Conservation (phyloP, 257 asterid species). For the Sherardia arvensis region DNA sequence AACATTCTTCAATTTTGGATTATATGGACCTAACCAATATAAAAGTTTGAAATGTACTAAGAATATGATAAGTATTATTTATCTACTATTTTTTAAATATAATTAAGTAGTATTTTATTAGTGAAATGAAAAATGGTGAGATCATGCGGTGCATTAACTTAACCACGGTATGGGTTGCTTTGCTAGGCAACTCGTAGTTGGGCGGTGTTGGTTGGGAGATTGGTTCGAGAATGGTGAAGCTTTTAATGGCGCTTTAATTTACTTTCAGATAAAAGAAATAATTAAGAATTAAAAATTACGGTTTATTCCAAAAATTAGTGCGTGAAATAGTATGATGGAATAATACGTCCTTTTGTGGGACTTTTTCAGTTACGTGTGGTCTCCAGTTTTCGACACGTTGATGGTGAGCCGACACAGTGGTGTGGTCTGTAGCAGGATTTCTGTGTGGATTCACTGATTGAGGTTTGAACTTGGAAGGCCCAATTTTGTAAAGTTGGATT, state of each 20-base stretch:
- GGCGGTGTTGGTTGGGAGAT: not conserved
- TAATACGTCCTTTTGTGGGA: not conserved
- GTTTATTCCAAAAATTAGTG: not conserved
- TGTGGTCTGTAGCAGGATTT: not conserved
- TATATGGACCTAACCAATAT: too few relatives aligned
- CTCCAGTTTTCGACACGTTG: not conserved
- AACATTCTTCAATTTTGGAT: too few relatives aligned
- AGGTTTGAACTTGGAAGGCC: not conserved
- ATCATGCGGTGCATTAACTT: not conserved
- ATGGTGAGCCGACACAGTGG: slow-evolving; percentile 1
- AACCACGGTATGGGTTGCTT: not conserved
- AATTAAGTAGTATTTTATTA: too few relatives aligned
- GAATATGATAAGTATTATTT: too few relatives aligned
- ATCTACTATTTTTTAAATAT: too few relatives aligned
- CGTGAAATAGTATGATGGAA: not conserved
- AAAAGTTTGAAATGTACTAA: too few relatives aligned
- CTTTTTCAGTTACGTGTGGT: not conserved
- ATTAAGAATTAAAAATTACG: not conserved
- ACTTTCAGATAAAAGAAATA: not conserved
- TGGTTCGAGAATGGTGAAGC: not conserved
- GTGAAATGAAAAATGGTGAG: not conserved
- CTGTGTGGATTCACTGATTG: not conserved
- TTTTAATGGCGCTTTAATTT: slow-evolving; percentile 1
- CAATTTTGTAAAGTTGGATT: not conserved
- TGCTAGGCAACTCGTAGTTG: not conserved